These are phyloP conservation scores for Heliocybe sulcata DNA, from an alignment of 1,284 basidiomycete species.

Conservation along the genomic window DNA sequence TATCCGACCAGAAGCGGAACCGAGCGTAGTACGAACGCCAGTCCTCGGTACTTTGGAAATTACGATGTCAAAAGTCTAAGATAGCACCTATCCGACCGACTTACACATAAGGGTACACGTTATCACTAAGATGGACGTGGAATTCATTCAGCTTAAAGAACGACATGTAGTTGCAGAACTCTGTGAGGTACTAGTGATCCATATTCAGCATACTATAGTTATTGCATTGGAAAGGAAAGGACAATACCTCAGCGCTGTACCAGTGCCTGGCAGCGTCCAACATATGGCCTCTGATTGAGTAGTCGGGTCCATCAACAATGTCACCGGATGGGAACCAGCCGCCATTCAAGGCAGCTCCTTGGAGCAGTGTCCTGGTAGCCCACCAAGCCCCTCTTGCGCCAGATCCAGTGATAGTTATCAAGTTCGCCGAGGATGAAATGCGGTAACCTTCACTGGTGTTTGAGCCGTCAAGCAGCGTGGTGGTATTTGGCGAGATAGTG, in stretches of 20 bases:
- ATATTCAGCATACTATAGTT: background rate
- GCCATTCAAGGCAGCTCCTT: slow-evolving; percentile 18
- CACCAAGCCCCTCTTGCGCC: slow-evolving; percentile 29
- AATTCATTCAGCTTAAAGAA: slow-evolving; percentile 31
- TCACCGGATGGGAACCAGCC: slow-evolving; percentile 21
- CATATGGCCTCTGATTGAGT: slow-evolving; percentile 32
- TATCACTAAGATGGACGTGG: slow-evolving; percentile 19
- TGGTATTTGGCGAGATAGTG: slow-evolving; percentile 14
- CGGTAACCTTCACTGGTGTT: slow-evolving; percentile 27
- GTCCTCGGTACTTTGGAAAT: slow-evolving; percentile 7
- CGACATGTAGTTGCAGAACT: slow-evolving; percentile 29
- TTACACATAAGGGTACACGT: slow-evolving; percentile 11
- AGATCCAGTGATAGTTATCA: slow-evolving; percentile 20
- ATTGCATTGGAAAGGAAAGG: background rate
- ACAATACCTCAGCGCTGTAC: slow-evolving; percentile 12
- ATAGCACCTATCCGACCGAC: background rate
- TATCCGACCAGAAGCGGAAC: slow-evolving; percentile 27
- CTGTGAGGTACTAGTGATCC: slow-evolving; percentile 21
- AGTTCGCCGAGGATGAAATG: slow-evolving; percentile 16
- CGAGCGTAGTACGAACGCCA: slow-evolving; percentile 20
- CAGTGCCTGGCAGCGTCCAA: slow-evolving; percentile 29
- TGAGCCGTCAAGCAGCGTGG: slow-evolving; percentile 23
- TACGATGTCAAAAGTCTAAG: slow-evolving; percentile 10
- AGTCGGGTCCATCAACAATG: slow-evolving; percentile 26
- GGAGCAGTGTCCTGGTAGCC: slow-evolving; percentile 28